A percentile compares a stretch with the other conserved stretches of the same genome.
Evolutionary conservation across 345 rosid genomes (phyloP).

Genomic region (Pelargonium nanum): DNA sequence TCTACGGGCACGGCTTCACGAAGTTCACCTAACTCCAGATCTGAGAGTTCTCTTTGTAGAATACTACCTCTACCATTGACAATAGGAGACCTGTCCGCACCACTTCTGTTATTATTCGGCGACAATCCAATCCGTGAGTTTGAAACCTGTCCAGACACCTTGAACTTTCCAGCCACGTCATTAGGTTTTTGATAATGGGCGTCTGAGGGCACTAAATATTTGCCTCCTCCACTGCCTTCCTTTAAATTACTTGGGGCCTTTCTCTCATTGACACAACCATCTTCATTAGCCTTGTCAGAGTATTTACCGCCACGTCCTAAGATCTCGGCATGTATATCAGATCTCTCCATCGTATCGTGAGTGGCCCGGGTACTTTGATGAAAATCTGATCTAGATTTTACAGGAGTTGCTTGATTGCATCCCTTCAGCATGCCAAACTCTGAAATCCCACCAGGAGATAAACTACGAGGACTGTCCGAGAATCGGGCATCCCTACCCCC

Average conservation of each 20-base stretch:
- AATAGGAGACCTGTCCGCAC: slow-evolving; percentile 21
- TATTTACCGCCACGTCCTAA: slow-evolving; percentile 36
- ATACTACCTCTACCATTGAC: slow-evolving; percentile 36
- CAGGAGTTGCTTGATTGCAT: slow-evolving; percentile 26
- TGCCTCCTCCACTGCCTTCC: slow-evolving; percentile 49
- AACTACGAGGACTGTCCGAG: slow-evolving; percentile 24
- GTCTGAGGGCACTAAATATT: slow-evolving; percentile 37
- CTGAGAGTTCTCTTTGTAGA: slow-evolving; percentile 70
- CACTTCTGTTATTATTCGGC: slow-evolving; percentile 30
- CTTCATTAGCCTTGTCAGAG: slow-evolving; percentile 43
- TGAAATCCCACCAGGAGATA: slow-evolving; percentile 22
- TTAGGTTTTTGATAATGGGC: slow-evolving; percentile 30
- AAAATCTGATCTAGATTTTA: slow-evolving; percentile 36
- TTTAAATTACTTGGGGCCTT: slow-evolving; percentile 40
- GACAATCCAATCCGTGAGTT: slow-evolving; percentile 31
- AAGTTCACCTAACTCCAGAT: slow-evolving; percentile 91
- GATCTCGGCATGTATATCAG: slow-evolving; percentile 33
- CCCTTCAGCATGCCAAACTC: slow-evolving; percentile 32
- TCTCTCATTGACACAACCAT: slow-evolving; percentile 30
- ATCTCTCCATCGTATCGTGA: slow-evolving; percentile 34
- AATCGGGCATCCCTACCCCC: slow-evolving; percentile 30
- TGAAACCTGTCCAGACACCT: slow-evolving; percentile 39
- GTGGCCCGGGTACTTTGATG: slow-evolving; percentile 26
- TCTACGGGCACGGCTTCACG: slow-evolving; percentile 58
- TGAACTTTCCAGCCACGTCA: slow-evolving; percentile 42